Conservation (phyloP, 805 yeast species). For the Debaryomyces prosopidis region DNA sequence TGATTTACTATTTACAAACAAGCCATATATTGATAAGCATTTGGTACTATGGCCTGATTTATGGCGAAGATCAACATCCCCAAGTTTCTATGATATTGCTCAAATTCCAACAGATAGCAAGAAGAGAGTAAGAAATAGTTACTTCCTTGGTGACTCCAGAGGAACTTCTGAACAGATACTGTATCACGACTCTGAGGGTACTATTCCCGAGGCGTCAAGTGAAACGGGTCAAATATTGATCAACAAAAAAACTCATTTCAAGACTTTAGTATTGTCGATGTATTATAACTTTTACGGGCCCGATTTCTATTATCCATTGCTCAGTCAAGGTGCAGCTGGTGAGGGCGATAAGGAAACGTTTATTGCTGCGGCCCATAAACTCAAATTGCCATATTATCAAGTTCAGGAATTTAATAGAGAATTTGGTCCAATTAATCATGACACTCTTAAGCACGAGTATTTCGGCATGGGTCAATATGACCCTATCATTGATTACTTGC, state of each 20-base stretch:
- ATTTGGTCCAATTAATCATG: constrained; percentile 31
- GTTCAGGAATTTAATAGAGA: constrained; percentile 37
- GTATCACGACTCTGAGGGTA: constrained; percentile 29
- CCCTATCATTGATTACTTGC: constrained; percentile 31
- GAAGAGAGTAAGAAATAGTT: constrained; percentile 24
- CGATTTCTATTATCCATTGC: constrained; percentile 35
- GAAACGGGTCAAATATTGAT: constrained; percentile 43
- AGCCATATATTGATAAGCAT: constrained; percentile 28
- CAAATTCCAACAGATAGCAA: constrained; percentile 22
- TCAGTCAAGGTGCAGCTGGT: constrained; percentile 44
- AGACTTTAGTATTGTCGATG: constrained; percentile 33
- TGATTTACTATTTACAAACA: constrained; percentile 33
- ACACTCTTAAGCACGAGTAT: constrained; percentile 23
- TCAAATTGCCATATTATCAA: constrained; percentile 36
- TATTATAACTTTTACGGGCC: constrained; percentile 41
- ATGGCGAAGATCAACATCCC: constrained; percentile 43
- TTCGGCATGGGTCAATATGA: constrained; percentile 41
- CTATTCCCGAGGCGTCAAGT: constrained; percentile 37
- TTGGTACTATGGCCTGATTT: constrained; percentile 43
- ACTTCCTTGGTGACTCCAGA: constrained; percentile 25
- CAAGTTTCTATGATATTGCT: constrained; percentile 35
- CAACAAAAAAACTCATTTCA: constrained; percentile 30
- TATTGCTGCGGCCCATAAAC: constrained; percentile 41
- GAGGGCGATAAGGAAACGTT: constrained; percentile 46
- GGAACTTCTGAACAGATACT: constrained; percentile 17